Percentiles rank a stretch among this genome's conserved stretches.
Evolutionary conservation across 177 flowering plant genomes (phyloP).

Genomic region (Vitis hybrid): DNA sequence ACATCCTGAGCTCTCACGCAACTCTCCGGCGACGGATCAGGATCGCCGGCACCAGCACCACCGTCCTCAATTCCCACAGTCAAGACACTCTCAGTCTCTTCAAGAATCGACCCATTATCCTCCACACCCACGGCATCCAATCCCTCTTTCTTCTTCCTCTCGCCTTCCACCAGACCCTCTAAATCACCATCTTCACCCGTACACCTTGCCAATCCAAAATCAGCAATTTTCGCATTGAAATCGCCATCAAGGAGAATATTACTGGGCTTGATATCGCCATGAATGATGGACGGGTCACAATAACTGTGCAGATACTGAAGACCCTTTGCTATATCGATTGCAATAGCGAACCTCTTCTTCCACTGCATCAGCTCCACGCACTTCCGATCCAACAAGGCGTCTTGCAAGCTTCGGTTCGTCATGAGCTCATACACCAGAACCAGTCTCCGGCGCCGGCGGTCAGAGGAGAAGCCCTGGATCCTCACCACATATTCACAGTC

Average conservation of each 20-base stretch:
- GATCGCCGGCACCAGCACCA: slow-evolving; percentile 18
- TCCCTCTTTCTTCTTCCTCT: slow-evolving; percentile 24
- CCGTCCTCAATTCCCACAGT: slow-evolving; percentile 34
- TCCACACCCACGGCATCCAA: slow-evolving; percentile 22
- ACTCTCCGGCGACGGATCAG: slow-evolving; percentile 56
- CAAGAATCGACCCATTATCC: slow-evolving; percentile 70
- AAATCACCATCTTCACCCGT: slow-evolving; percentile 29
- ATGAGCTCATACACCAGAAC: slow-evolving; percentile 79
- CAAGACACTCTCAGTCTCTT: slow-evolving; percentile 65
- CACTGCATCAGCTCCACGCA: slow-evolving; percentile 68
- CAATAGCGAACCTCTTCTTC: slow-evolving; percentile 53
- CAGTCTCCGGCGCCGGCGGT: slow-evolving; percentile 45
- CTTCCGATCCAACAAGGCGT: slow-evolving; percentile 65
- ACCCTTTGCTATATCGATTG: slow-evolving; percentile 56
- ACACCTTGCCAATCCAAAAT: slow-evolving; percentile 80
- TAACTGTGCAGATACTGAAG: slow-evolving; percentile 58
- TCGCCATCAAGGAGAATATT: slow-evolving; percentile 65
- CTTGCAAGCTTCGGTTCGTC: slow-evolving; percentile 89
- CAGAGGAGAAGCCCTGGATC: slow-evolving; percentile 58
- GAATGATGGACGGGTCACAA: slow-evolving; percentile 73
- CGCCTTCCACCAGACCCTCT: slow-evolving; percentile 24
- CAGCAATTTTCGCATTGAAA: slow-evolving; percentile 86
- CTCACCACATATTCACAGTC: slow-evolving; percentile 47
- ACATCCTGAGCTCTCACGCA: slow-evolving; percentile 24
- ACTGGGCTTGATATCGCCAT: slow-evolving; percentile 95